Evolutionary conservation across 768 basidiomycete genomes (phyloP).

Genomic region (Naganishia antarctica): DNA sequence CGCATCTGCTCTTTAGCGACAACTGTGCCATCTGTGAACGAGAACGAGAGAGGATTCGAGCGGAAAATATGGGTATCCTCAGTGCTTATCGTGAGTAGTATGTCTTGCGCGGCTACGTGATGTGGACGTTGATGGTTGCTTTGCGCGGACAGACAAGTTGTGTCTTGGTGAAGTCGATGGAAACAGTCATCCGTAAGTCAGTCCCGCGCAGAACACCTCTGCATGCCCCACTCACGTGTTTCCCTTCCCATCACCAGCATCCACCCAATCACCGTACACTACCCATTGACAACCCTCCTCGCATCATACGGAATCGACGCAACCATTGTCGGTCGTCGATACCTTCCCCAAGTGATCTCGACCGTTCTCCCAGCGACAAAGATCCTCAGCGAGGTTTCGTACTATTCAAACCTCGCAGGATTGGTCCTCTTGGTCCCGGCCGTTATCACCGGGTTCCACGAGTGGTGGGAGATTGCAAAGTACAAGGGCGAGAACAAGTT

Average conservation of each 20-base stretch:
- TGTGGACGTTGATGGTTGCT: background rate
- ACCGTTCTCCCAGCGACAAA: constrained; percentile 37
- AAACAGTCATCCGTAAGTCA: constrained; percentile 16
- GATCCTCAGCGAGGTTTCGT: constrained; percentile 37
- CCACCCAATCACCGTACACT: constrained; percentile 28
- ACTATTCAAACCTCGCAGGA: constrained; percentile 45
- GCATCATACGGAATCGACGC: constrained; percentile 39
- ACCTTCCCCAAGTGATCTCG: constrained; percentile 31
- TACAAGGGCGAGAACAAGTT: constrained; percentile 37
- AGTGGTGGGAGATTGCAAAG: constrained; percentile 45
- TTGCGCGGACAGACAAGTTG: constrained; percentile 10
- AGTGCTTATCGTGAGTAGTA: constrained; percentile 12
- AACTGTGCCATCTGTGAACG: constrained; percentile 17
- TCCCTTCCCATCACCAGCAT: background rate
- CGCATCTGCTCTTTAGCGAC: constrained; percentile 18
- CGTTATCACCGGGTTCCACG: constrained; percentile 43
- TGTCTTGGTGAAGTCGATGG: constrained; percentile 19
- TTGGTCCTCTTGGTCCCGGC: constrained; percentile 41
- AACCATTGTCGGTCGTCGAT: constrained; percentile 35
- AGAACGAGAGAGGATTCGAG: background rate
- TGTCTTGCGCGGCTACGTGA: background rate
- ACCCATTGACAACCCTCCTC: constrained; percentile 33
- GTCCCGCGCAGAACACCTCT: background rate
- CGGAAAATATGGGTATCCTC: constrained; percentile 8
- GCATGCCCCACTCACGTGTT: background rate